Evolutionary conservation across 441 rosid species (phyloP), one percentile per base, ranked within the genome.

Genomic region (Biscutella auriculata): DNA sequence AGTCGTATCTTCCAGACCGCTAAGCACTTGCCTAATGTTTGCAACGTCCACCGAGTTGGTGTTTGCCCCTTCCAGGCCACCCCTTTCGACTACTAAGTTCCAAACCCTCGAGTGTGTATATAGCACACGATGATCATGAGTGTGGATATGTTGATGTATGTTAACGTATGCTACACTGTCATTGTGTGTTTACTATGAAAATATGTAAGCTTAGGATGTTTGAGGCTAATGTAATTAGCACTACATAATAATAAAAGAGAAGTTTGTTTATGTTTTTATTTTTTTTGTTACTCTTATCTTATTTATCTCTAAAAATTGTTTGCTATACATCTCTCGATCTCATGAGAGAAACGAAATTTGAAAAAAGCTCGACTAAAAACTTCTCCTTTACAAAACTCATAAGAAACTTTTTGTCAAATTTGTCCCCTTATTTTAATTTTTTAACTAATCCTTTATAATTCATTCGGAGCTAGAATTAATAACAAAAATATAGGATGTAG

Each of bases 181-280:
- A 45, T 63, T 54, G 62, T 47, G 43, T 54, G 46, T 45, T 10
- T 41, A 32, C n/a, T 23, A 25, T 25, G 5, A n/a, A 26, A 43
- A 35, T n/a, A 14, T 17, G 48, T 63, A 62, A 44, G 19, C 8
- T 25, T 30, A 30, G n/a, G 19, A 36, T 6, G 59, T 39, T 26
- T 37, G 35, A 39, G 59, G 59, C 59, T 53, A 39, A 53, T 53
- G 61, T 45, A 27, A 44, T 63, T 34, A 34, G 53, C 42, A 53
- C 12, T 8, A 28, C 17, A 6, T n/a, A 41, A 1, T 36, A 53
- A 63, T 63, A 54, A 63, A 53, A 12, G 12, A 36, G 17, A 36
- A 13, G 25, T 12, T 63, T 21, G 26, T 9, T 26, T 25, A 16
- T 51, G 10, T 37, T 29, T 28, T 5, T 12, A 25, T n/a, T 1